phyloP scores from a whole-genome alignment of 768 basidiomycete species.

The Cystobasidium onofrii region DNA sequence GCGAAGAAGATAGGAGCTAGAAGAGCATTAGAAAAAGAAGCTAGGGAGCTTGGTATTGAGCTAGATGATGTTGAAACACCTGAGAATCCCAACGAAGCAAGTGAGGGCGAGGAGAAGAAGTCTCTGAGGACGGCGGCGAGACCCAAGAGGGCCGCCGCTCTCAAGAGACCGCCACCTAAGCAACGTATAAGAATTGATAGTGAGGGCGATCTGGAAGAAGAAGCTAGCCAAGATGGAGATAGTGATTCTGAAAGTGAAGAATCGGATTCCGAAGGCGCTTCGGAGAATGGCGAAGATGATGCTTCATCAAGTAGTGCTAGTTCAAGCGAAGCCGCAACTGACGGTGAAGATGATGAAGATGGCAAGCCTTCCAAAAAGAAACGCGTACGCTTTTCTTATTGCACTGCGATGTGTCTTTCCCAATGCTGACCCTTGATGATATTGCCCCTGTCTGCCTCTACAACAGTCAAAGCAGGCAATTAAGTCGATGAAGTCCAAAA shows the following conservation, averaged over 20 bases:
- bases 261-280: not conserved
- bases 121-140: not conserved
- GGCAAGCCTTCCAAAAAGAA: not conserved
- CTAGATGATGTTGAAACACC: not conserved
- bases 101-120: not conserved
- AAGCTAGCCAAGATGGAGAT: not conserved
- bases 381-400: too few relatives aligned
- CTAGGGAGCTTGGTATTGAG: conserved; percentile 8
- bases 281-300: not conserved
- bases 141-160: conserved; percentile 15
- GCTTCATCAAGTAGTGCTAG: not conserved
- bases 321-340: conserved; percentile 1
- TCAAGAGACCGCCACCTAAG: not conserved
- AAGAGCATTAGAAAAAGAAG: conserved; percentile 28
- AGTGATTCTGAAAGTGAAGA: not conserved
- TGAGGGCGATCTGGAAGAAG: not conserved
- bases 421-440: too few relatives aligned
- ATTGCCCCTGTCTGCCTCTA: too few relatives aligned
- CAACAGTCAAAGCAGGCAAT: too few relatives aligned
- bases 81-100: not conserved
- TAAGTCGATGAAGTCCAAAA: too few relatives aligned
- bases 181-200: conserved; percentile 5
- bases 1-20: conserved; percentile 28
- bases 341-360: not conserved
- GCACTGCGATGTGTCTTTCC: too few relatives aligned